These are phyloP conservation scores for Selaginella moellendorffii DNA, from an alignment of 75 land plant genomes.

Conservation along the genomic window DNA sequence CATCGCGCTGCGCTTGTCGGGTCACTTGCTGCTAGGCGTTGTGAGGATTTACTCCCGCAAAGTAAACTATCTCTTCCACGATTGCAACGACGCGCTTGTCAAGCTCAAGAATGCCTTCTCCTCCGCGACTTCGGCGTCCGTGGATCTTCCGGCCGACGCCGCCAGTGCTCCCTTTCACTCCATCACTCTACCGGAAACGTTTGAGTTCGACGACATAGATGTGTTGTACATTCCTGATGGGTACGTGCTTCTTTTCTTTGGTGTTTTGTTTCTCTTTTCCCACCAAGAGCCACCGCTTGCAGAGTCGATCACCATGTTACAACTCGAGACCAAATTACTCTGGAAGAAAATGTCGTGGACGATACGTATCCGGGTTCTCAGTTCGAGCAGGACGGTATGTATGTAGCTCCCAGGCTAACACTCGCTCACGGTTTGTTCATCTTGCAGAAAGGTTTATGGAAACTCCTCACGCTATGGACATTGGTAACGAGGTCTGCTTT, in stretches of 20 bases:
- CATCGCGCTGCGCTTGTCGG: conserved; percentile 40
- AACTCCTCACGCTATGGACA: background rate
- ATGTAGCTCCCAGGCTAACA: background rate
- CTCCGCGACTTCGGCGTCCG: background rate
- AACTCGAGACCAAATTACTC: conserved; percentile 44
- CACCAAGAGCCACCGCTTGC: too few species aligned
- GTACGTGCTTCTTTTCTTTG: background rate
- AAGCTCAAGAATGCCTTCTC: conserved; percentile 15
- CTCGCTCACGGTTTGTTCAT: too few species aligned
- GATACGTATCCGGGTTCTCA: background rate
- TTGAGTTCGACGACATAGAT: conserved; percentile 26
- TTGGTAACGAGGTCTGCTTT: conserved; percentile 2
- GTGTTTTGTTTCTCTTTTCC: background rate
- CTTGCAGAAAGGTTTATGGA: background rate
- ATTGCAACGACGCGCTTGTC: conserved; percentile 30
- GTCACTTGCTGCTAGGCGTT: conserved; percentile 50
- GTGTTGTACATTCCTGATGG: conserved; percentile 19
- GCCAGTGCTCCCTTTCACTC: conserved; percentile 8
- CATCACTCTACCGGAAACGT: conserved; percentile 32
- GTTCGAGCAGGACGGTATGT: background rate
- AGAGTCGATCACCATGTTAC: conserved; percentile 28
- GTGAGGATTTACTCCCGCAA: conserved; percentile 62
- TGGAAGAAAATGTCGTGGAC: conserved; percentile 17
- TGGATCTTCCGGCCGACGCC: background rate
- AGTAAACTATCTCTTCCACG: conserved; percentile 39